Base-by-base conservation (phyloP, 1,139 yeast species). In the Debaryomyces singareniensis region DNA sequence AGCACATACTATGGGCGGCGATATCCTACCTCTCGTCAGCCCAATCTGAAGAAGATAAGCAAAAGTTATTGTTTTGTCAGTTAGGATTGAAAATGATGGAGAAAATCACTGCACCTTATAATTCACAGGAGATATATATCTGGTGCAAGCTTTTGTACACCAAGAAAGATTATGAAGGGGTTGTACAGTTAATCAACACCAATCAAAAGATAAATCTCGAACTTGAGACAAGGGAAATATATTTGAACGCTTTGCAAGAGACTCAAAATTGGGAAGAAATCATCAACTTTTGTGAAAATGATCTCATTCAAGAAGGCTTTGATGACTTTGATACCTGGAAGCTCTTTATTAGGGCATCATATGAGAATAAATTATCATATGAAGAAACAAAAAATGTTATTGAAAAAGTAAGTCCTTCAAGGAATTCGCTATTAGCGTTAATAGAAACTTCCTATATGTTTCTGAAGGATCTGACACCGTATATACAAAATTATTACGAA, bases 291-390 rank as follows among this genome's bases (percentile, higher is more conserved):
- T 42, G 66, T 20, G 24, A 43, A 2, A 35, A 47, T 1, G 55
- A 70, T n/a, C 43, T 77, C 7, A 55, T 67, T 18, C 57, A 55
- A 2, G 56, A 64, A 24, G 51, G 59, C 4, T 67, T 75, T 32
- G 75, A 78, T 40, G 84, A 78, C 45, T 77, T 68, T 54, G 68
- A 73, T 39, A 67, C 79, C 9, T 78, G 84, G 85, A 68, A 66
- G 33, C 47, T 57, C 21, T 55, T 70, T 33, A 62, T 78, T 16
- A 50, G 55, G 28, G 61, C 87, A 1, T 65, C 68, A 0, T 42
- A 52, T 7, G 40, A 63, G 20, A 36, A 66, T 14, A 53, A 46
- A 1, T 43, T 35, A 3, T 35, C 55, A 2, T 33, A 46, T n/a
- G 54, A 47, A 1, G 58, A 52, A 3, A 44, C 64, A 4, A 30